Evolutionary conservation across 306 rosid genomes (phyloP).

Genomic region (Cicer pinnatifidum): DNA sequence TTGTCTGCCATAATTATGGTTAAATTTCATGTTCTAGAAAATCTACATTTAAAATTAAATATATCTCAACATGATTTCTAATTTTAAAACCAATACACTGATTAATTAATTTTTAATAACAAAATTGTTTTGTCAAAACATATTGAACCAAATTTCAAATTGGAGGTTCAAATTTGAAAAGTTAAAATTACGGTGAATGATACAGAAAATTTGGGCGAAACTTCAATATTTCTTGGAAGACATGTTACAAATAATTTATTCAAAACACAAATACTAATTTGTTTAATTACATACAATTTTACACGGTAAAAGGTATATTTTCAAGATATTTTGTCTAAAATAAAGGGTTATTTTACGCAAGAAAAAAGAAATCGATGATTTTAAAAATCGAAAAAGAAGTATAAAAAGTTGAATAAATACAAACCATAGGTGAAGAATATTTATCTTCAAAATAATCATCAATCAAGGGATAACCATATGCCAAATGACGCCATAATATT

Average conservation of each 20-base stretch:
- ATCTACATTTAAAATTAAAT: background rate
- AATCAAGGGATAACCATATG: constrained; percentile 57
- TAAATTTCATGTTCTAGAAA: too few species aligned
- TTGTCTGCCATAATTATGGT: too few species aligned
- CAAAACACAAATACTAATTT: too few species aligned
- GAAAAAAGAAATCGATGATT: background rate
- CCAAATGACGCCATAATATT: constrained; percentile 88
- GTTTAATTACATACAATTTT: too few species aligned
- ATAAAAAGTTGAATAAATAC: background rate
- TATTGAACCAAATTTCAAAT: background rate
- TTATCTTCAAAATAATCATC: constrained; percentile 48
- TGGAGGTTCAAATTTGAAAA: background rate
- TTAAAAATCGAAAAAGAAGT: background rate
- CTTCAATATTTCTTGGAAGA: background rate
- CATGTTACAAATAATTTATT: background rate
- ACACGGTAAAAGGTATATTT: too few species aligned
- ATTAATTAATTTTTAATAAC: too few species aligned
- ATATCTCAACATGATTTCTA: background rate
- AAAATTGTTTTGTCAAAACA: too few species aligned
- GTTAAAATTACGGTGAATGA: background rate
- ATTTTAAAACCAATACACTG: background rate
- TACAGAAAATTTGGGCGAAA: background rate
- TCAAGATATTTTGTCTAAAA: too few species aligned
- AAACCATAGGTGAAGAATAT: constrained; percentile 49
- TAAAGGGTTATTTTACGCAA: too few species aligned